These are phyloP conservation scores for Protomyces macrosporus DNA, from an alignment of 1,139 yeast species.

Conservation along the genomic window DNA sequence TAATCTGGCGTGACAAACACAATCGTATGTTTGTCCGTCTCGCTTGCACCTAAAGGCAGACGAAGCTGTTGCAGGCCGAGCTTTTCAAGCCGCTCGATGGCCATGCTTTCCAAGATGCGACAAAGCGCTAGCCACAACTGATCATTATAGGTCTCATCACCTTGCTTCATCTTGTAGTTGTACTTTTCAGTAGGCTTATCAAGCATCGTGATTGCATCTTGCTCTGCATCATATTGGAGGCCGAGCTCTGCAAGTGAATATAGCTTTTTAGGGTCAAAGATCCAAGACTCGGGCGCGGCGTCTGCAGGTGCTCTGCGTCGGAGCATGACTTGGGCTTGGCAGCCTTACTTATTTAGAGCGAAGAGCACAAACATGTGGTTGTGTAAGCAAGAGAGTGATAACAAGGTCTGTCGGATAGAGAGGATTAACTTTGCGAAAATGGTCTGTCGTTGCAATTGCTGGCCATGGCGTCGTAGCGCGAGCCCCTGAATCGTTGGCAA, in stretches of 20 bases:
- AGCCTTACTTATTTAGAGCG: too few species aligned
- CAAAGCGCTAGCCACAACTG: slow-evolving; percentile 12
- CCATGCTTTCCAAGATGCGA: not conserved
- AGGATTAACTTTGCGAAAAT: too few species aligned
- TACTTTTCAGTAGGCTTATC: not conserved
- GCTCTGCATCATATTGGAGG: not conserved
- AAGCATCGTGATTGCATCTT: slow-evolving; percentile 2
- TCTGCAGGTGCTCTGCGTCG: not conserved
- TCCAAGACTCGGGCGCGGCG: not conserved
- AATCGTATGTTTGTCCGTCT: not conserved
- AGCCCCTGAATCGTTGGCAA: too few species aligned
- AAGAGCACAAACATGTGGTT: too few species aligned
- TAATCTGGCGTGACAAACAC: not conserved
- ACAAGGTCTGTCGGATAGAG: too few species aligned
- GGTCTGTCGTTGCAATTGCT: not conserved
- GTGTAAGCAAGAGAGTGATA: too few species aligned
- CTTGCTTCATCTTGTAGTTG: not conserved
- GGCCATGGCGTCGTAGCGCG: not conserved
- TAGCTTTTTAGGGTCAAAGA: not conserved
- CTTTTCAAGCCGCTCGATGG: not conserved
- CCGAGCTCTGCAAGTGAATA: slow-evolving; percentile 6
- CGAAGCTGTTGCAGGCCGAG: not conserved
- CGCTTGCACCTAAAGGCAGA: not conserved
- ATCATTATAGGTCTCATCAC: slow-evolving; percentile 6
- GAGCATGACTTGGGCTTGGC: not conserved